phyloP scores from a whole-genome alignment of 108 stramenopile genomes.

The Cyclotella atomus region DNA sequence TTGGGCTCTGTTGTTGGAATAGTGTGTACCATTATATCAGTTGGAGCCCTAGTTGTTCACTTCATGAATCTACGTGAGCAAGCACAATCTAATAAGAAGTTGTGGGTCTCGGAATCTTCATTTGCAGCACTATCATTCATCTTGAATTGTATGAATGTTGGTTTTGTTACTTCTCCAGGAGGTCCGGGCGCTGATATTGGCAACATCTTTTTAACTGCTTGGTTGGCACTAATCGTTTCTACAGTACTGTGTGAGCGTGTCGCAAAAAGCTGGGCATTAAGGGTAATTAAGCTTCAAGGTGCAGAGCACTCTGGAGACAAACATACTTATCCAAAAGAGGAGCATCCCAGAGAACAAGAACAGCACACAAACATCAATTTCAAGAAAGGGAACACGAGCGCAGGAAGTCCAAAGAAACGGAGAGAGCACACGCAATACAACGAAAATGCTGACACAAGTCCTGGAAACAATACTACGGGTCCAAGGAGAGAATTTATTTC shows the following conservation, averaged over 20 bases:
- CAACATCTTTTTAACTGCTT: conserved; percentile 28
- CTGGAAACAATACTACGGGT: background rate
- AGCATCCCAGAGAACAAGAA: background rate
- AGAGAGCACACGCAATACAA: background rate
- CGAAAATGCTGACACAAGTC: conserved; percentile 4
- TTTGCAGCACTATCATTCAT: conserved; percentile 19
- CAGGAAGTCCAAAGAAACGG: no score
- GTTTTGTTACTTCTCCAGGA: conserved; percentile 23
- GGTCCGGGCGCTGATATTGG: conserved; percentile 29
- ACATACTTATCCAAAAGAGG: background rate
- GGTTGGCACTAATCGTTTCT: conserved; percentile 24
- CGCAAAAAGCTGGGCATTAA: conserved; percentile 7
- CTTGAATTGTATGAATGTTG: conserved; percentile 26
- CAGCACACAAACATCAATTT: no score
- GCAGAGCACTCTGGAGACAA: background rate
- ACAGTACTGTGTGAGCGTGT: conserved; percentile 22
- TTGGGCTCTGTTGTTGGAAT: conserved; percentile 31
- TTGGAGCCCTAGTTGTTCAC: conserved; percentile 20
- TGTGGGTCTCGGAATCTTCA: conserved; percentile 11
- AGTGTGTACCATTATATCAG: conserved; percentile 9
- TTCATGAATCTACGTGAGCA: conserved; percentile 25
- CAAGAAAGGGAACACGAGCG: no score
- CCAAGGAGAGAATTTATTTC: conserved; percentile 8
- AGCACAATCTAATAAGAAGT: background rate
- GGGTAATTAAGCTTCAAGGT: background rate